phyloP scores from a whole-genome alignment of 768 basidiomycete species.

The Termitomyces sp. region DNA sequence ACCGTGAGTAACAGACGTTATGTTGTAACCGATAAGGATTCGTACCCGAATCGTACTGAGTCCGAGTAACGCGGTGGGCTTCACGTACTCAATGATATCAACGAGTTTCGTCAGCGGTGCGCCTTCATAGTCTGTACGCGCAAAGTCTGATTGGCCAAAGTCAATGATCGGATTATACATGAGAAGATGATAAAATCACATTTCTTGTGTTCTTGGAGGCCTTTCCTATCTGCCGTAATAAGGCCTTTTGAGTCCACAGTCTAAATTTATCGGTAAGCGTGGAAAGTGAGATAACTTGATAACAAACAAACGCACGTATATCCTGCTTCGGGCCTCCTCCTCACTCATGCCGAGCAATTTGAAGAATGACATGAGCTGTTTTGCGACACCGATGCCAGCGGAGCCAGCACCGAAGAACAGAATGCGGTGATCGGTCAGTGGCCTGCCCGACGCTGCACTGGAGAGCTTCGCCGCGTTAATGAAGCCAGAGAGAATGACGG shows the following conservation, averaged over 20 bases:
- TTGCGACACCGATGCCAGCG: slow-evolving; percentile 86
- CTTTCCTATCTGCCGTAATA: slow-evolving; percentile 65
- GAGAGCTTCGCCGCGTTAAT: slow-evolving; percentile 67
- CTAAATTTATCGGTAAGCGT: slow-evolving; percentile 25
- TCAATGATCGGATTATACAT: slow-evolving; percentile 23
- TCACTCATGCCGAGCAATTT: slow-evolving; percentile 60
- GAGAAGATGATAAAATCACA: slow-evolving; percentile 34
- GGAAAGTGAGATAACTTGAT: neutral
- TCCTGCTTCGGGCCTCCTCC: slow-evolving; percentile 61
- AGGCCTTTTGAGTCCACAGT: slow-evolving; percentile 78
- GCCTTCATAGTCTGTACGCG: slow-evolving; percentile 66
- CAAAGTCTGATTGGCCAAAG: slow-evolving; percentile 57
- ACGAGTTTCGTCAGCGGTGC: slow-evolving; percentile 55
- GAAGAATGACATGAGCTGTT: slow-evolving; percentile 82
- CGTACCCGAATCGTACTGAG: slow-evolving; percentile 56
- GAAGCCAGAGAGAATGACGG: slow-evolving; percentile 74
- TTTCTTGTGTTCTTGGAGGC: slow-evolving; percentile 71
- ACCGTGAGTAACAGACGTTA: slow-evolving; percentile 20
- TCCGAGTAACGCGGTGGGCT: slow-evolving; percentile 76
- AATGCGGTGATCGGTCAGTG: slow-evolving; percentile 73
- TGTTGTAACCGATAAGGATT: neutral
- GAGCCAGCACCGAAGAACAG: slow-evolving; percentile 91
- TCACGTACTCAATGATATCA: slow-evolving; percentile 68
- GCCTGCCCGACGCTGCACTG: slow-evolving; percentile 46
- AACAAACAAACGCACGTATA: slow-evolving; percentile 47